Base-by-base conservation (phyloP, 768 basidiomycete species). In the Piloderma croceum region DNA sequence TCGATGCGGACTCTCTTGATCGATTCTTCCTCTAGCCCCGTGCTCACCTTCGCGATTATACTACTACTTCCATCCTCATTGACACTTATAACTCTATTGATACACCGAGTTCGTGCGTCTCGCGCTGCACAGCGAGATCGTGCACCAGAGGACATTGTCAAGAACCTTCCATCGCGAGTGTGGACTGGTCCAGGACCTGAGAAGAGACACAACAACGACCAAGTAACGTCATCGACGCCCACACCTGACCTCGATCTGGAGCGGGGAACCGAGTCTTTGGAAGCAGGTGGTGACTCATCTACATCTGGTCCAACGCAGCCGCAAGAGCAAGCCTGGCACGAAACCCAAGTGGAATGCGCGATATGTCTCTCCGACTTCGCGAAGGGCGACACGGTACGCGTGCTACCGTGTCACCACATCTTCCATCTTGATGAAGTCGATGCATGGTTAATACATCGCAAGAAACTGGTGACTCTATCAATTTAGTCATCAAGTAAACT, bases 381-480 rank as follows among this genome's bases (percentile, higher is more conserved):
- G 29, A 80, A 80, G 54, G 92, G 92, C 3, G 94, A 98, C 57
- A 76, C 79, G 51, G 89, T 97, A 31, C 78, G 93, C 50, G 88
- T 93, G 38, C 58, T 97, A 29, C 94, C 94, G 2, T 98, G 94
- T 54, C 84, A 87, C 34, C 94, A 98, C 58, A 81, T 98, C 39
- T 98, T 96, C 65, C 94, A 98, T 62, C 74, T 89, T 33, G 74
- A 82, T 24, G 94, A 97, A 59, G 78, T 96, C 27, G 90, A 92
- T 58, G 75, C 83, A 48, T 98, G 94, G 94, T 64, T 98, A 44
- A 83, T 93, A 41, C 80, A 85, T 45, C 78, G 89, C 60, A 90
- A 92, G 70, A 96, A 96, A 69, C 63, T 94, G 61, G 92, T 93
- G 54, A 55, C 84, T 70, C 11, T 43, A 27, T 21, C 44, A 31